Percentiles rank a stretch among this genome's conserved stretches.
These are phyloP conservation scores for Ogataea trehaloabstinens DNA, from an alignment of 805 yeast species.

Conservation along the genomic window DNA sequence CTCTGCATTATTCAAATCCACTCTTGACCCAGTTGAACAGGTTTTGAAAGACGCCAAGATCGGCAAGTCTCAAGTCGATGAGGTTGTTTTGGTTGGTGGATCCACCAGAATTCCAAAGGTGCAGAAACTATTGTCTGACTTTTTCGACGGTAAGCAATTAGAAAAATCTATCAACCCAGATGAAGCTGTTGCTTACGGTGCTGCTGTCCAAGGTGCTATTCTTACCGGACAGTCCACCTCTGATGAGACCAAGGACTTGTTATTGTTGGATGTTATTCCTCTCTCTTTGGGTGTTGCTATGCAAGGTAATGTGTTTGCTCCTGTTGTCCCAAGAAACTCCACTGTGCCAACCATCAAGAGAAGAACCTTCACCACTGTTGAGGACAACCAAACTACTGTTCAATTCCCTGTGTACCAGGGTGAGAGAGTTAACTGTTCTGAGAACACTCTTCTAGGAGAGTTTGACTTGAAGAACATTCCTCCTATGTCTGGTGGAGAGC, in stretches of 20 bases:
- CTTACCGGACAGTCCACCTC: slow-evolving; percentile 88
- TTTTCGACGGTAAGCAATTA: slow-evolving; percentile 94
- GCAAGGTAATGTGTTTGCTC: slow-evolving; percentile 99
- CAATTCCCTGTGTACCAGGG: slow-evolving; percentile 99
- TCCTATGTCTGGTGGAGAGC: slow-evolving; percentile 98
- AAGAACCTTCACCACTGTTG: slow-evolving; percentile 98
- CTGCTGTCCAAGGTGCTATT: slow-evolving; percentile 99
- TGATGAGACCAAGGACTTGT: slow-evolving; percentile 92
- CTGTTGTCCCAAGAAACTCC: slow-evolving; percentile 98
- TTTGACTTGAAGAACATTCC: slow-evolving; percentile 98
- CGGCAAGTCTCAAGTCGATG: slow-evolving; percentile 82
- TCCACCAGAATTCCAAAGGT: slow-evolving; percentile 99
- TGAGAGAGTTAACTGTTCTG: slow-evolving; percentile 98
- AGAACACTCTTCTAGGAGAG: slow-evolving; percentile 97
- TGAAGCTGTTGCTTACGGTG: slow-evolving; percentile 99
- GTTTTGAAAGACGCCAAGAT: slow-evolving; percentile 90
- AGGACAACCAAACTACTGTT: slow-evolving; percentile 98
- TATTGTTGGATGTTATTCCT: slow-evolving; percentile 96
- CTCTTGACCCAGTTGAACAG: slow-evolving; percentile 91
- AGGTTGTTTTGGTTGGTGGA: slow-evolving; percentile 97
- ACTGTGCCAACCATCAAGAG: slow-evolving; percentile 99
- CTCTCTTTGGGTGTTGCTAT: slow-evolving; percentile 99
- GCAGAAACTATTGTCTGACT: slow-evolving; percentile 90
- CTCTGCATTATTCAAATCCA: slow-evolving; percentile 89
- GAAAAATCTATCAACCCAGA: slow-evolving; percentile 98